phyloP scores from a whole-genome alignment of 2,329 filamentous ascomycete genomes.

The Talaromyces sp. region DNA sequence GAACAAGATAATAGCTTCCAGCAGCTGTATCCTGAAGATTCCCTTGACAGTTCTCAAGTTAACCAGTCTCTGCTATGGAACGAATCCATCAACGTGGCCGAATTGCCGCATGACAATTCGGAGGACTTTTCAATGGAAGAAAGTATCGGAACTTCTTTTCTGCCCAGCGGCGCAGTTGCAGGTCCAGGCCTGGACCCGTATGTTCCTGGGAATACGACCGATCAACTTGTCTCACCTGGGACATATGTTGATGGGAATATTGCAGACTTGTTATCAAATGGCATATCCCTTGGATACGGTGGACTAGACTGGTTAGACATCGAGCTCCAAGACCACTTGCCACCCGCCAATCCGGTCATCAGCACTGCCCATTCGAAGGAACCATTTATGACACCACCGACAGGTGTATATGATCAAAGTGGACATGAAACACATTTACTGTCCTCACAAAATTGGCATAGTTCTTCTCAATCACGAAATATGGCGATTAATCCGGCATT shows the following conservation, averaged over 20 bases:
- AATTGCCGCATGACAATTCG: neutral
- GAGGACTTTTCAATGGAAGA: neutral
- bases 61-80: neutral
- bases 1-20: neutral
- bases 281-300: neutral
- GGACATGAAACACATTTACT: neutral
- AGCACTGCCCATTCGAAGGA: neutral
- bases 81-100: neutral
- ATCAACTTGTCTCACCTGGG: neutral
- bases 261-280: neutral
- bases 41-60: neutral
- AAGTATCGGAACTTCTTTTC: neutral
- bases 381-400: neutral
- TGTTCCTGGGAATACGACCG: neutral
- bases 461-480: neutral
- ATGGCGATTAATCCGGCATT: neutral
- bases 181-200: neutral
- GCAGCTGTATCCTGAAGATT: neutral
- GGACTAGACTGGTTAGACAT: conserved; percentile 6
- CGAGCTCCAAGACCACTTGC: conserved; percentile 3
- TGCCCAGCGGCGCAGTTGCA: neutral
- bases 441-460: neutral
- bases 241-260: neutral
- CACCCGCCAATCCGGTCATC: neutral
- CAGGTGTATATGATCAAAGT: neutral